Evolutionary conservation across 2,329 filamentous ascomycete species (phyloP), one percentile per base, ranked within the genome.

Genomic region (Claviceps sp.): DNA sequence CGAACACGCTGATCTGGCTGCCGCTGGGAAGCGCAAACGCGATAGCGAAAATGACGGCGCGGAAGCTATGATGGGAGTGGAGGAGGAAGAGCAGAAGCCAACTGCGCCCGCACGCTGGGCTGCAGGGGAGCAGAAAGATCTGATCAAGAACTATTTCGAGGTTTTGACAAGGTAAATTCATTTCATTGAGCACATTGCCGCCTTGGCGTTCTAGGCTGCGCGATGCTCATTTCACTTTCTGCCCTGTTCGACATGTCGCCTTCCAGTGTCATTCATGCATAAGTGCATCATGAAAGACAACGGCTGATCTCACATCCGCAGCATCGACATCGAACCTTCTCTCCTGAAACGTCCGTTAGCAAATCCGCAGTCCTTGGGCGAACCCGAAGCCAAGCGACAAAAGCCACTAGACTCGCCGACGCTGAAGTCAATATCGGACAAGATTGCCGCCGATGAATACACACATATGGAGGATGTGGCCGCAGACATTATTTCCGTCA

Each of bases 391-490:
- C 50, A 85, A 85, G 64, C 75, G 80, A 44, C 77, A 80, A 58
- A 83, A 80, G 63, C 72, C 78, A 2, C 70, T 72, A 48, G 73
- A 75, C 45, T 63, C 62, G 2, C 60, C 64, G 37, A 59, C 67
- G 38, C 55, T 58, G n/a, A 59, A 58, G 17, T 75, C 71, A 54
- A 76, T 83, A 54, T 67, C 71, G 52, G 76, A 79, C 58, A 82
- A 79, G 67, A 68, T 78, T 49, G 63, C 66, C 23, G 67, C 69
- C 47, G 71, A 74, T 57, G 64, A 62, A 36, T 84, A 85, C 61
- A 71, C 73, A 26, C 75, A 77, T 56, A 67, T 89, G 45, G 82
- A 86, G 29, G 80, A 85, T 55, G 70, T 87, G 43, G 77, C 85
- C 16, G 65, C 72, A 49, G 81, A 84, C 55, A 63, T 83, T 43